Conservation (phyloP, 805 yeast genomes). For the Candida succiphila region DNA sequence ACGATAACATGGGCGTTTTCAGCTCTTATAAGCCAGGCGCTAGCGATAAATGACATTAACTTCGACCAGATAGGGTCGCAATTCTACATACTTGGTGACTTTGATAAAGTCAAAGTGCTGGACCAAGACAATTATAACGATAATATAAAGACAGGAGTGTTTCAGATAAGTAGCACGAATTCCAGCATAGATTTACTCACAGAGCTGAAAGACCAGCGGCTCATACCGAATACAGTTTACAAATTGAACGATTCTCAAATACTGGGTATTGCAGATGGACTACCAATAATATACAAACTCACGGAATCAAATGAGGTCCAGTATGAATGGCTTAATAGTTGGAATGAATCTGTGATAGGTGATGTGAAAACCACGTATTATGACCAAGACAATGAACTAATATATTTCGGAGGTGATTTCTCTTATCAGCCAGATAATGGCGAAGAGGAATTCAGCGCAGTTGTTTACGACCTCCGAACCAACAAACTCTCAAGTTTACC, state of each 20-base stretch:
- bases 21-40: constrained; percentile 7
- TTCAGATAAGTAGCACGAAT: neutral
- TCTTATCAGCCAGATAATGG: constrained; percentile 23
- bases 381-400: constrained; percentile 33
- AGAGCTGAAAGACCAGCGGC: too few relatives aligned
- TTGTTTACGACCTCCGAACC: constrained; percentile 46
- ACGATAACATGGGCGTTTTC: neutral
- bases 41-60: too few relatives aligned
- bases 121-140: constrained; percentile 11
- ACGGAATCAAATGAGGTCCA: neutral
- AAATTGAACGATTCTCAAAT: constrained; percentile 7
- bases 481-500: constrained; percentile 37
- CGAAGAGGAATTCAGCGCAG: constrained; percentile 46
- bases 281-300: constrained; percentile 13
- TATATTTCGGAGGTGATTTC: constrained; percentile 80
- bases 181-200: neutral
- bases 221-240: constrained; percentile 3
- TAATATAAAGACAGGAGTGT: too few relatives aligned
- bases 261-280: constrained; percentile 14
- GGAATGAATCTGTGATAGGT: constrained; percentile 25
- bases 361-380: constrained; percentile 35
- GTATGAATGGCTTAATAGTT: constrained; percentile 12
- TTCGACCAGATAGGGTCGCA: constrained; percentile 6
- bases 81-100: constrained; percentile 16
- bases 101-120: constrained; percentile 17